Conservation (phyloP, 179 eudicot species). For the Drosera spatulata region DNA sequence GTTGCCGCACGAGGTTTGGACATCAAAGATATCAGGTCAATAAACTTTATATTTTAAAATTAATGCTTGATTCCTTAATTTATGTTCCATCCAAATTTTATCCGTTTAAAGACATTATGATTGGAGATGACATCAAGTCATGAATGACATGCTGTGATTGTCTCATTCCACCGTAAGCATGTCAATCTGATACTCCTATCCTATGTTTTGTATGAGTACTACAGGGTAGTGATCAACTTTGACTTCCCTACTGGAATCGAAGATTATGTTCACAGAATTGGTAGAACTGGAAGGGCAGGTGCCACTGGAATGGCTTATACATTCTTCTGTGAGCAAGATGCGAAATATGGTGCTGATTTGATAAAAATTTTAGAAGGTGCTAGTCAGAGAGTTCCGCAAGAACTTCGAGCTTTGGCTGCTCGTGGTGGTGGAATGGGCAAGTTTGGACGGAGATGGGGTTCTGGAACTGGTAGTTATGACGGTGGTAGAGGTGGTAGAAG, state of each 20-base stretch:
- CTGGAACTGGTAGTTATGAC: slow-evolving; percentile 62
- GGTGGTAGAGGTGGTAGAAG: slow-evolving; percentile 60
- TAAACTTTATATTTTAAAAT: background rate
- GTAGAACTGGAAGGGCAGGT: slow-evolving; percentile 99
- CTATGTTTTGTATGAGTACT: background rate
- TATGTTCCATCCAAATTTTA: too few relatives aligned
- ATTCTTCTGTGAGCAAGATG: slow-evolving; percentile 74
- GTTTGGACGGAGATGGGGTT: slow-evolving; percentile 52
- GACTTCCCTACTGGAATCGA: slow-evolving; percentile 95
- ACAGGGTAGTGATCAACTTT: slow-evolving; percentile 92
- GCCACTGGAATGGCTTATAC: slow-evolving; percentile 87
- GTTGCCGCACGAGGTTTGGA: slow-evolving; percentile 96
- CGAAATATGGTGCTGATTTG: slow-evolving; percentile 80
- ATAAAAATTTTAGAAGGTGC: slow-evolving; percentile 90
- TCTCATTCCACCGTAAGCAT: background rate
- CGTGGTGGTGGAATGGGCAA: slow-evolving; percentile 74
- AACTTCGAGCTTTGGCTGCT: slow-evolving; percentile 67
- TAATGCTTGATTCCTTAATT: too few relatives aligned
- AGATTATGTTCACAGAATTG: slow-evolving; percentile 98
- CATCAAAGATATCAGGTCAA: slow-evolving; percentile 78
- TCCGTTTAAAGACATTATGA: too few relatives aligned
- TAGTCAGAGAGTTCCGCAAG: slow-evolving; percentile 70
- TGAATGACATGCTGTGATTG: background rate
- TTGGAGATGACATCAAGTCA: too few relatives aligned
- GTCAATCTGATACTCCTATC: background rate